phyloP scores from a whole-genome alignment of 306 rosid genomes.

The Acacia confusa region DNA sequence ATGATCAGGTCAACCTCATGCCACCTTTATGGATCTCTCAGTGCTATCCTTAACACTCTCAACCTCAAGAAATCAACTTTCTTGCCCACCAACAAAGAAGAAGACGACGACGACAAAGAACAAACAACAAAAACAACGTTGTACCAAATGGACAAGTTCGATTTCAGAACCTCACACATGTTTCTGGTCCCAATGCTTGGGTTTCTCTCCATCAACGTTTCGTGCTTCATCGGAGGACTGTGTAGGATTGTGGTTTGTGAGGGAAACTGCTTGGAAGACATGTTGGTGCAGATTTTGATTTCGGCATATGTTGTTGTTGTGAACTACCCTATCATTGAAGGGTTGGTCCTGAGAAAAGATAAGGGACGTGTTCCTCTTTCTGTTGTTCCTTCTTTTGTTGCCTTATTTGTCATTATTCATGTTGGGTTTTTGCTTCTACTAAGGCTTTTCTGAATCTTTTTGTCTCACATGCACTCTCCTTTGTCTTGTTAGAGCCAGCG shows the following conservation, averaged over 20 bases:
- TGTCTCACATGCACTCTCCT: background rate
- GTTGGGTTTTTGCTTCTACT: background rate
- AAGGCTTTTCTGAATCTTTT: background rate
- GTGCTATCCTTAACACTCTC: slow-evolving; percentile 54
- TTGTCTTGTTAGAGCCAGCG: too few species aligned
- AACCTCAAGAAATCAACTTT: slow-evolving; percentile 57
- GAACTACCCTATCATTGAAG: slow-evolving; percentile 48
- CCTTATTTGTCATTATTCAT: slow-evolving; percentile 19
- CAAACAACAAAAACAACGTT: background rate
- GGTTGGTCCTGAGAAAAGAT: slow-evolving; percentile 44
- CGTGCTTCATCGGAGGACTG: slow-evolving; percentile 47
- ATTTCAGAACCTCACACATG: slow-evolving; percentile 51
- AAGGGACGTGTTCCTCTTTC: slow-evolving; percentile 38
- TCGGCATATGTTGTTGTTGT: slow-evolving; percentile 26
- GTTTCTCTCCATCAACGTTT: slow-evolving; percentile 48
- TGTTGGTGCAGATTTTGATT: slow-evolving; percentile 42
- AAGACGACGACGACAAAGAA: slow-evolving; percentile 35
- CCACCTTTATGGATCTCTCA: slow-evolving; percentile 54
- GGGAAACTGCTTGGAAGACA: slow-evolving; percentile 35
- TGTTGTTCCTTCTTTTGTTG: slow-evolving; percentile 20
- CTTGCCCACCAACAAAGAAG: slow-evolving; percentile 62
- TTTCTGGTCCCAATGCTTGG: slow-evolving; percentile 60
- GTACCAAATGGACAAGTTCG: slow-evolving; percentile 54
- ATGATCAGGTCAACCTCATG: slow-evolving; percentile 62
- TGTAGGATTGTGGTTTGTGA: slow-evolving; percentile 31